These are phyloP conservation scores for Naganishia randhawae DNA, from an alignment of 768 basidiomycete species.

Conservation along the genomic window DNA sequence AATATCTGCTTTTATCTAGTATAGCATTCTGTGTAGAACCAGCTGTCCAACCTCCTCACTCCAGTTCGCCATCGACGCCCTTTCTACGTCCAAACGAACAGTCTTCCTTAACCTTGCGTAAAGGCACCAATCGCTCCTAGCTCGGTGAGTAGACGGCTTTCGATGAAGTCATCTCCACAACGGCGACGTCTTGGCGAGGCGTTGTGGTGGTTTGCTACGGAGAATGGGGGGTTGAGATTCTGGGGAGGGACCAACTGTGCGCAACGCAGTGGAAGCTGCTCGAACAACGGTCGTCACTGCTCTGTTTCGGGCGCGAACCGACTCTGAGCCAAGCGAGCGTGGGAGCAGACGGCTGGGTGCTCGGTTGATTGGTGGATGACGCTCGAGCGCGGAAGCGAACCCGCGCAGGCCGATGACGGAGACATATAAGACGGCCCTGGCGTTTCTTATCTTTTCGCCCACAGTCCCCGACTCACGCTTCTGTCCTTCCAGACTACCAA, in stretches of 20 bases:
- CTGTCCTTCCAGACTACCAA: constrained; percentile 4
- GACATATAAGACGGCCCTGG: background rate
- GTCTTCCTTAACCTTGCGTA: background rate
- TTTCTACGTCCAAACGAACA: constrained; percentile 19
- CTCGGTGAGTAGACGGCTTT: constrained; percentile 10
- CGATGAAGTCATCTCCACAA: constrained; percentile 8
- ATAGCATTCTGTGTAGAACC: too few relatives aligned
- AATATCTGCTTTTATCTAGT: too few relatives aligned
- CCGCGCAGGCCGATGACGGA: background rate
- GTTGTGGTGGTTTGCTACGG: background rate
- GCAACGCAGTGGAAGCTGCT: constrained; percentile 21
- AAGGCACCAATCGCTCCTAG: background rate
- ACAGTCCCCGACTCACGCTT: background rate
- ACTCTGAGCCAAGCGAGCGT: constrained; percentile 4
- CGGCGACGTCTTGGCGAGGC: background rate
- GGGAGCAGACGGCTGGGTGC: background rate
- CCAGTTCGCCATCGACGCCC: background rate
- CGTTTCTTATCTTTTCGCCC: constrained; percentile 2
- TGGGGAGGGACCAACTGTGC: background rate
- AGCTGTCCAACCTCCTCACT: background rate
- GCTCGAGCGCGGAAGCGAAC: constrained; percentile 7
- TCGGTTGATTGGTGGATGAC: constrained; percentile 6
- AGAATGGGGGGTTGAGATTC: background rate
- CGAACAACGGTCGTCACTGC: constrained; percentile 11
- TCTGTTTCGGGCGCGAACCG: constrained; percentile 4